A percentile compares a stretch with the other conserved stretches of the same genome.
These are phyloP conservation scores for Candolleomyces eurysporus DNA, from an alignment of 768 basidiomycete genomes.

Conservation along the genomic window DNA sequence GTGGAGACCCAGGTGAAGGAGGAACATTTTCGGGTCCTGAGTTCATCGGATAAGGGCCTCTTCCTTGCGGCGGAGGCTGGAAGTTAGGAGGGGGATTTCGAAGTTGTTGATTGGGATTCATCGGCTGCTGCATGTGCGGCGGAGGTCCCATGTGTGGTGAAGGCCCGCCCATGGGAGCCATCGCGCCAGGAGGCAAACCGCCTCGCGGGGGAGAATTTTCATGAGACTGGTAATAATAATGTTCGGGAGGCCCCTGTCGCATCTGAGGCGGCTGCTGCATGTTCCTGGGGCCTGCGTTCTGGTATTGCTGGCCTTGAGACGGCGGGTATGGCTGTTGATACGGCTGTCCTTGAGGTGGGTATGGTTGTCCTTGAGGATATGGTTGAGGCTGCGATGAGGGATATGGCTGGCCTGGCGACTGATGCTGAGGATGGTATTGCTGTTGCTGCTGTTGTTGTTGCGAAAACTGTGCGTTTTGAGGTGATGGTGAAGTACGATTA, in stretches of 20 bases:
- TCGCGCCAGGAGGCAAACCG: slow-evolving; percentile 58
- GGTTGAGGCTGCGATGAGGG: slow-evolving; percentile 15
- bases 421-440: neutral
- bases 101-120: slow-evolving; percentile 15
- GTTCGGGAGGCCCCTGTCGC: slow-evolving; percentile 27
- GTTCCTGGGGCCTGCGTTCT: slow-evolving; percentile 15
- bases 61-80: slow-evolving; percentile 13
- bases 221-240: slow-evolving; percentile 31
- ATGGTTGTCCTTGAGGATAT: neutral
- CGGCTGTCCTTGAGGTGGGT: slow-evolving; percentile 2
- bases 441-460: slow-evolving; percentile 22
- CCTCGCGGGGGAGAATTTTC: slow-evolving; percentile 32
- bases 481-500: slow-evolving; percentile 25
- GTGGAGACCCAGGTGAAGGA: slow-evolving; percentile 24
- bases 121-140: slow-evolving; percentile 6
- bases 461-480: slow-evolving; percentile 17
- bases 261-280: slow-evolving; percentile 27
- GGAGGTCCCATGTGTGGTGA: slow-evolving; percentile 22
- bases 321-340: slow-evolving; percentile 8
- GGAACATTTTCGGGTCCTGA: slow-evolving; percentile 26
- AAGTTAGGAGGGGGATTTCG: slow-evolving; percentile 31
- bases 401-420: neutral
- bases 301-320: slow-evolving; percentile 9
- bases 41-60: slow-evolving; percentile 33
- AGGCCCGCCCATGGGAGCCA: slow-evolving; percentile 49